Base-by-base conservation (phyloP, 768 basidiomycete species). In the Neoboletus subvelutipes region DNA sequence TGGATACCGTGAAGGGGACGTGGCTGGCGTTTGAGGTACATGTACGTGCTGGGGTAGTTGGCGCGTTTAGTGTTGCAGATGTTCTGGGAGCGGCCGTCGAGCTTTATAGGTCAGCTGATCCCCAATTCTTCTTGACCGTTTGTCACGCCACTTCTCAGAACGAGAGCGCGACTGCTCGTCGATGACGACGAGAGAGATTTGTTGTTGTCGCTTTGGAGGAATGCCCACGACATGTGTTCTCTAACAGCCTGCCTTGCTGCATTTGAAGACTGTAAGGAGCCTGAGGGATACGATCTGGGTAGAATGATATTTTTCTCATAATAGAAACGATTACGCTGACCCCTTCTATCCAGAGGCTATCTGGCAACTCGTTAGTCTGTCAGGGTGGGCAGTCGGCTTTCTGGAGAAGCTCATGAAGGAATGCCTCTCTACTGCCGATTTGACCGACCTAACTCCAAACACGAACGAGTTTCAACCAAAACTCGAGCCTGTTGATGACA, bases 331-430 rank as follows among this genome's bases (percentile, higher is more conserved):
- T 64, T 46, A 5, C 34, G 18, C 42, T 56, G 50, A 63, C 29
- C 8, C 11, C 41, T 41, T 29, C 52, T 55, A 29, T 55, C 24
- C 28, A 92, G 90, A 84, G 52, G 82, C 86, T 36, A 78, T 84
- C 28, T 92, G 90, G 90, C 85, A 87, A 59, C 76, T 92, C 15
- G 80, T 85, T 45, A 81, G 79, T 10, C 64, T 90, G 45, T 82
- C 80, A 1, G 74, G 72, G 9, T 92, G 88, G 88, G 67, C 82
- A 43, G 73, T 90, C 28, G 71, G 72, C 34, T 84, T 90, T 60
- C 59, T 84, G 20, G 87, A 88, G 66, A 80, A 73, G 50, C 67
- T 92, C 5, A 67, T 90, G 70, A 87, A 82, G 52, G 79, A 78
- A 56, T 80, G 78, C 36, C 67, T 81, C 2, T 70, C 73, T 47